Evolutionary conservation across 768 basidiomycete genomes (phyloP).

Genomic region (Suillus ampliporus): DNA sequence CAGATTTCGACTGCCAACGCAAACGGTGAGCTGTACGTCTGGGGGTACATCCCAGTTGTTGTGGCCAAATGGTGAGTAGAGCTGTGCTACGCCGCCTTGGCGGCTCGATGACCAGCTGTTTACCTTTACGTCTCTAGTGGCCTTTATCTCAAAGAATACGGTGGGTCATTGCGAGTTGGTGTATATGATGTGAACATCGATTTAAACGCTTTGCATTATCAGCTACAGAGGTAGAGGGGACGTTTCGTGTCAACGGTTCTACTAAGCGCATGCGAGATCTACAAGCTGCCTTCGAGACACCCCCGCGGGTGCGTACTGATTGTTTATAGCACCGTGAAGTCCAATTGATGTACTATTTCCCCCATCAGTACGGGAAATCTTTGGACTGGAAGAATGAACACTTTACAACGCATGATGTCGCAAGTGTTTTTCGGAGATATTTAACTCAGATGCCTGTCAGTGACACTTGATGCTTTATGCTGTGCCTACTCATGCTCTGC

Average conservation of each 20-base stretch:
- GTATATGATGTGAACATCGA: slow-evolving; percentile 2
- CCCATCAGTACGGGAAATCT: slow-evolving; percentile 84
- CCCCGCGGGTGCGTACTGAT: slow-evolving; percentile 69
- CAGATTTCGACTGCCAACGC: slow-evolving; percentile 91
- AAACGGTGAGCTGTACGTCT: slow-evolving; percentile 83
- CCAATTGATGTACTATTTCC: slow-evolving; percentile 13
- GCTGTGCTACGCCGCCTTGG: background rate
- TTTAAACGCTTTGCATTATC: slow-evolving; percentile 13
- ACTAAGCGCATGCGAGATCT: slow-evolving; percentile 95
- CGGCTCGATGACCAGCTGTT: slow-evolving; percentile 14
- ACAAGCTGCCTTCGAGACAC: slow-evolving; percentile 87
- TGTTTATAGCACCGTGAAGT: background rate
- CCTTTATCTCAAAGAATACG: slow-evolving; percentile 92
- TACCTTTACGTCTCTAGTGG: slow-evolving; percentile 56
- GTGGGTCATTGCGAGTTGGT: slow-evolving; percentile 43
- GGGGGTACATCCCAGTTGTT: slow-evolving; percentile 95
- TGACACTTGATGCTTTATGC: slow-evolving; percentile 25
- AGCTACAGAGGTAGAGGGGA: slow-evolving; percentile 92
- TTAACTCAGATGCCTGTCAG: slow-evolving; percentile 96
- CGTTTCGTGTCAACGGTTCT: slow-evolving; percentile 96
- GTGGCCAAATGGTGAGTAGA: slow-evolving; percentile 90
- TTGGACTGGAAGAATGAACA: slow-evolving; percentile 87
- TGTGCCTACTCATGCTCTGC: slow-evolving; percentile 18
- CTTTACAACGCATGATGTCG: slow-evolving; percentile 96
- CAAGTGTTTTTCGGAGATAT: slow-evolving; percentile 94